These are phyloP conservation scores for Mycena olivaceomarginata DNA, from an alignment of 768 basidiomycete species.

Conservation along the genomic window DNA sequence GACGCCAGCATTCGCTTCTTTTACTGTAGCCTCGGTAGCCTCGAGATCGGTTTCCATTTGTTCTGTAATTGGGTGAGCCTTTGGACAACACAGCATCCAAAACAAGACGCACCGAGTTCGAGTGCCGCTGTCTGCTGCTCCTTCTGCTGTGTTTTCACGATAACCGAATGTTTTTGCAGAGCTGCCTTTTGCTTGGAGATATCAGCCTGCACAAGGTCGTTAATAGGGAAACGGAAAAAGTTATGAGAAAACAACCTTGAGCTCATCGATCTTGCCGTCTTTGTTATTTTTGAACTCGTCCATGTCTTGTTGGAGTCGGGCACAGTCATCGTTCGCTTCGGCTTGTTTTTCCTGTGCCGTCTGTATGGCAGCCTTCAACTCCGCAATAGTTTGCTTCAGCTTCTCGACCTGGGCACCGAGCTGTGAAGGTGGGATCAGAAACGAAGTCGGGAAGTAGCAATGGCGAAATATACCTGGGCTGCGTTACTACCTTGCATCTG, in stretches of 20 bases:
- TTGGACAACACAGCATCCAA: not conserved
- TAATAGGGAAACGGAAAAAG: slow-evolving; percentile 2
- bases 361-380: slow-evolving; percentile 75
- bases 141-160: slow-evolving; percentile 92
- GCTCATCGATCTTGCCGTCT: slow-evolving; percentile 95
- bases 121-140: slow-evolving; percentile 91
- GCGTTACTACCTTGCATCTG: slow-evolving; percentile 95
- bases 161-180: slow-evolving; percentile 87
- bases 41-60: slow-evolving; percentile 88
- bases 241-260: slow-evolving; percentile 76
- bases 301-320: slow-evolving; percentile 97
- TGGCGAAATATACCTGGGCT: slow-evolving; percentile 76
- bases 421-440: slow-evolving; percentile 61
- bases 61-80: slow-evolving; percentile 64
- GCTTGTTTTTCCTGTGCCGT: slow-evolving; percentile 86
- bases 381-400: slow-evolving; percentile 77
- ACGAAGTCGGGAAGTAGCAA: not conserved
- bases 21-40: slow-evolving; percentile 63
- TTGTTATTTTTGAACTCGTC: slow-evolving; percentile 99
- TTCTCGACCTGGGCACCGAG: slow-evolving; percentile 87
- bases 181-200: slow-evolving; percentile 89
- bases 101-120: slow-evolving; percentile 82
- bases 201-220: slow-evolving; percentile 70
- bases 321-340: slow-evolving; percentile 84
- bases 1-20: slow-evolving; percentile 67